These are phyloP conservation scores for Leptographium wingfieldii DNA, from an alignment of 2,329 filamentous ascomycete genomes.

Conservation along the genomic window DNA sequence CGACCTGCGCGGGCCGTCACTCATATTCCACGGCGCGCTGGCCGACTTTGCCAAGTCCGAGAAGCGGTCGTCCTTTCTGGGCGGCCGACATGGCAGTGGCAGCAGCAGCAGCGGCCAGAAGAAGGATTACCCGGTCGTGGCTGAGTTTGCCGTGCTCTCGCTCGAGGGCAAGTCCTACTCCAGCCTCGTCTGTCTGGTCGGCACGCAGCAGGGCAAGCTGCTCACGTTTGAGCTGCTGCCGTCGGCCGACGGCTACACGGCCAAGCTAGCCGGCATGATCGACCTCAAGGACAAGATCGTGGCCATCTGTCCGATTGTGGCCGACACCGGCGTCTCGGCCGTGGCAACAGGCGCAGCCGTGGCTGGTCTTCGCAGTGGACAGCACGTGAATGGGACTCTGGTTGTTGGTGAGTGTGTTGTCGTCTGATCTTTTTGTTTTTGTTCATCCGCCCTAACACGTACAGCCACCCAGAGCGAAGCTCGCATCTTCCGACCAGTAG, in stretches of 20 bases:
- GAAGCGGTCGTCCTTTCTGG: slow-evolving; percentile 62
- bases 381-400: slow-evolving; percentile 66
- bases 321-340: slow-evolving; percentile 64
- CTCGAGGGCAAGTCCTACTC: slow-evolving; percentile 92
- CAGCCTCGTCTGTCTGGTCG: slow-evolving; percentile 84
- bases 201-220: slow-evolving; percentile 72
- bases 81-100: slow-evolving; percentile 30
- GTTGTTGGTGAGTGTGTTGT: slow-evolving; percentile 44
- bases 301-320: slow-evolving; percentile 65
- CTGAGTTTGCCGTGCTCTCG: slow-evolving; percentile 90
- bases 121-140: slow-evolving; percentile 63
- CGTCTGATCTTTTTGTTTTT: not conserved
- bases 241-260: slow-evolving; percentile 57
- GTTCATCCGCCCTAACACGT: slow-evolving; percentile 15
- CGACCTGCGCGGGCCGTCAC: slow-evolving; percentile 73
- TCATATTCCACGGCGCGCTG: slow-evolving; percentile 66
- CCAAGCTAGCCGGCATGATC: slow-evolving; percentile 55
- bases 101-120: slow-evolving; percentile 18
- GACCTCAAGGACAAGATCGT: slow-evolving; percentile 58
- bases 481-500: slow-evolving; percentile 78
- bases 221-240: slow-evolving; percentile 87
- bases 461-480: slow-evolving; percentile 56
- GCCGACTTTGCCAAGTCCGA: slow-evolving; percentile 64
- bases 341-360: slow-evolving; percentile 63
- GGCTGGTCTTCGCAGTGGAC: slow-evolving; percentile 61